Conservation (phyloP, 176 grass and related monocot genomes). For the Oryza glumipatula region DNA sequence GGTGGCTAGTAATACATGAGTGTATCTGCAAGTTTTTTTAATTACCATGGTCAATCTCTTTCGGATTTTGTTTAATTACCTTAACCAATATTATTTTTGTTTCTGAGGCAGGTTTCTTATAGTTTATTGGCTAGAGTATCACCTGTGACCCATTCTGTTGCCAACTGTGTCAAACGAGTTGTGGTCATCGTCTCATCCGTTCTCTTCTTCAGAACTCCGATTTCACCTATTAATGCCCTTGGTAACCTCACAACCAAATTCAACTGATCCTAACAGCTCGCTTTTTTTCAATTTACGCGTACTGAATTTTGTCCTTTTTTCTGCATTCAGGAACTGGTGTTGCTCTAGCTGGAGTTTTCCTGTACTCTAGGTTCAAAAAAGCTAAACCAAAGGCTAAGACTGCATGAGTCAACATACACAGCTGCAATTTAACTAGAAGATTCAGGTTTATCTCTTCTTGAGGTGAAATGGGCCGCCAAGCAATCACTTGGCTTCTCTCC, state of each 20-base stretch:
- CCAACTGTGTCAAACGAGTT: conserved; percentile 83
- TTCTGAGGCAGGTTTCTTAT: conserved; percentile 68
- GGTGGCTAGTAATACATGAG: neutral
- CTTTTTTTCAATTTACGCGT: neutral
- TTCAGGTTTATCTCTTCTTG: neutral
- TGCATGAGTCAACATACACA: conserved; percentile 34
- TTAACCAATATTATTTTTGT: conserved; percentile 26
- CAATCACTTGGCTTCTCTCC: conserved; percentile 10
- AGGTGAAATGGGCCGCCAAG: conserved; percentile 32
- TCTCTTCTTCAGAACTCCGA: conserved; percentile 83
- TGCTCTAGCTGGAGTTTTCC: conserved; percentile 61
- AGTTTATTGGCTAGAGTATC: conserved; percentile 80
- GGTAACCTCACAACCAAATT: conserved; percentile 42
- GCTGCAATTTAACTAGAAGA: conserved; percentile 6
- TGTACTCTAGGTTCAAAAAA: conserved; percentile 60
- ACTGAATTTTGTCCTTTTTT: conserved; percentile 11
- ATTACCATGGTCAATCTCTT: neutral
- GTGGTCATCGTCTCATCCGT: conserved; percentile 72
- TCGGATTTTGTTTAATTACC: neutral
- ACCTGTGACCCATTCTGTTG: conserved; percentile 81
- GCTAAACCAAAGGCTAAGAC: conserved; percentile 45
- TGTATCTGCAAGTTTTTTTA: conserved; percentile 13
- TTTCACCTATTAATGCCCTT: conserved; percentile 75
- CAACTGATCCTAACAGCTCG: neutral
- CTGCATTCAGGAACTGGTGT: conserved; percentile 54